Percentiles rank a stretch among this genome's conserved stretches.
These are phyloP conservation scores for Fennellomyces sp. DNA, from an alignment of 371 early-diverging fungal species.

Conservation along the genomic window DNA sequence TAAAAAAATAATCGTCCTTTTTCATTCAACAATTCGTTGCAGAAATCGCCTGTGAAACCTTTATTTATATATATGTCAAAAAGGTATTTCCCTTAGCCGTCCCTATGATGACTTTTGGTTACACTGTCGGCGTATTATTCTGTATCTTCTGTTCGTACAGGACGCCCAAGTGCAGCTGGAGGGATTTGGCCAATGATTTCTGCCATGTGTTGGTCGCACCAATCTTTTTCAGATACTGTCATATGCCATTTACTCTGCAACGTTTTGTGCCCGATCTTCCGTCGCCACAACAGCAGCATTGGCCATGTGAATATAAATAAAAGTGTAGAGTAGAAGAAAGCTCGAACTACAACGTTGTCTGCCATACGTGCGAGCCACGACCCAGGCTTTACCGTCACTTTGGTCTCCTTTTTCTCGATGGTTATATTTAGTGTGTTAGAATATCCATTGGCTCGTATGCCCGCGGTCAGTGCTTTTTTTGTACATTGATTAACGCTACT, in stretches of 20 bases:
- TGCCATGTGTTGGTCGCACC: constrained; percentile 20
- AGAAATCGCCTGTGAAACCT: too few relatives aligned
- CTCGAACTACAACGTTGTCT: constrained; percentile 26
- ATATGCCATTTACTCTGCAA: constrained; percentile 48
- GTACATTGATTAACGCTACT: background rate
- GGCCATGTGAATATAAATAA: constrained; percentile 44
- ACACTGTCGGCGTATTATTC: too few relatives aligned
- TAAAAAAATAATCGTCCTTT: too few relatives aligned
- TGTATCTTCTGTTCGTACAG: too few relatives aligned
- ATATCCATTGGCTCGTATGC: constrained; percentile 38
- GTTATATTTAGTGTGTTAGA: constrained; percentile 32
- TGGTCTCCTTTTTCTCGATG: constrained; percentile 29
- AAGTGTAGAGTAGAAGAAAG: constrained; percentile 33
- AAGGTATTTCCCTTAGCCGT: too few relatives aligned
- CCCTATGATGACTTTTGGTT: too few relatives aligned
- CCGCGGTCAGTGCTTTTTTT: constrained; percentile 35
- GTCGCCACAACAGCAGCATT: constrained; percentile 20
- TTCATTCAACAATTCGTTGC: too few relatives aligned
- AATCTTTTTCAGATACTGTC: constrained; percentile 35
- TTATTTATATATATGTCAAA: too few relatives aligned
- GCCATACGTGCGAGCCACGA: constrained; percentile 21
- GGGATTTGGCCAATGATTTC: constrained; percentile 4
- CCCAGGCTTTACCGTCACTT: constrained; percentile 36
- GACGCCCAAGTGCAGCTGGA: background rate
- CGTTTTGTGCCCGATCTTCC: constrained; percentile 33